Percentiles rank a stretch among this genome's conserved stretches.
These are phyloP conservation scores for Elaeis oleifera DNA, from an alignment of 202 grass and related monocot species.

Conservation along the genomic window DNA sequence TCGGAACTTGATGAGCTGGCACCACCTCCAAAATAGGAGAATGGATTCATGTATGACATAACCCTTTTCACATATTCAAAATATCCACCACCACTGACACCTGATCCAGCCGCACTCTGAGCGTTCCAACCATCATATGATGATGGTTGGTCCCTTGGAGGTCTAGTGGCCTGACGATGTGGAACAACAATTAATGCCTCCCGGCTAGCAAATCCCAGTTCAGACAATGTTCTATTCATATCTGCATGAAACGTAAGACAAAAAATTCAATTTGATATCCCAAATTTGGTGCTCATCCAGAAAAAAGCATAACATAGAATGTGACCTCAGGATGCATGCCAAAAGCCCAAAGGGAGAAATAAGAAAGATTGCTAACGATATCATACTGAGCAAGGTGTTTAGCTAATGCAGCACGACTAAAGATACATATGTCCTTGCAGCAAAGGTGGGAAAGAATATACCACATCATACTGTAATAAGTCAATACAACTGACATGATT, in stretches of 20 bases:
- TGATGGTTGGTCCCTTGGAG: constrained; percentile 30
- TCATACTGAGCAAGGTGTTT: too few species aligned
- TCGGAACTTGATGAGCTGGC: constrained; percentile 35
- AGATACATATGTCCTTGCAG: too few species aligned
- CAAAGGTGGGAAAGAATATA: too few species aligned
- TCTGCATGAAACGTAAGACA: constrained; percentile 36
- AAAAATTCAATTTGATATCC: too few species aligned
- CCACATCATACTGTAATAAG: not conserved
- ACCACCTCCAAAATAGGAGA: constrained; percentile 67
- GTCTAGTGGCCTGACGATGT: constrained; percentile 27
- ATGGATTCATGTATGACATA: constrained; percentile 63
- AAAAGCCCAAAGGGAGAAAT: too few species aligned
- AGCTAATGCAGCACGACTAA: too few species aligned
- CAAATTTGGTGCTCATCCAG: too few species aligned
- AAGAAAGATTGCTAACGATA: too few species aligned
- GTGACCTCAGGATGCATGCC: too few species aligned
- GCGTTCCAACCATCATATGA: constrained; percentile 19
- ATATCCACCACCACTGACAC: constrained; percentile 35
- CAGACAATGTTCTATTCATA: constrained; percentile 56
- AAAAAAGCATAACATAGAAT: too few species aligned
- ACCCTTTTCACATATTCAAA: constrained; percentile 56
- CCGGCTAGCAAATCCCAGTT: constrained; percentile 73
- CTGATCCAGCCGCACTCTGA: constrained; percentile 16
- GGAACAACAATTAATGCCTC: constrained; percentile 83
- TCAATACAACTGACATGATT: not conserved